Evolutionary conservation across 345 rosid genomes (phyloP).

Genomic region (Aethionema arabicum): DNA sequence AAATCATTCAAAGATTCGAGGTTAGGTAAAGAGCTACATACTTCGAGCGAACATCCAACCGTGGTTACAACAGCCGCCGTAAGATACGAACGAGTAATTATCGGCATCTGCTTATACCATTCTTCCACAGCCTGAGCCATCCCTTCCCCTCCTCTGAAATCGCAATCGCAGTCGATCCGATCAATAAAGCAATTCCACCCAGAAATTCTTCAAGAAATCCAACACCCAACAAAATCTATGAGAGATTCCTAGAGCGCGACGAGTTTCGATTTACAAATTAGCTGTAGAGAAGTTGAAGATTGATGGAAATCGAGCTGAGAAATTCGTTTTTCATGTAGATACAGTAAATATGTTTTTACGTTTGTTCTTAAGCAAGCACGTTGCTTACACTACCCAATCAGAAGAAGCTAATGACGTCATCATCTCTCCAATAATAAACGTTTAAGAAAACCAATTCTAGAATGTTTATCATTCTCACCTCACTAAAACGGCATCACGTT

Average conservation of each 20-base stretch:
- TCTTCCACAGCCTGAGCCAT: slow-evolving; percentile 99
- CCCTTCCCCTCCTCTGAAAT: neutral
- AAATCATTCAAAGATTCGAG: neutral
- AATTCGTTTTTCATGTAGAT: neutral
- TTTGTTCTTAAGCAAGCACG: slow-evolving; percentile 9
- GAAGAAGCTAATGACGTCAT: slow-evolving; percentile 2
- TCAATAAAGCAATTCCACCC: slow-evolving; percentile 13
- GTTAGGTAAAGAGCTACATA: slow-evolving; percentile 25
- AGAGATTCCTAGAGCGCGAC: slow-evolving; percentile 1
- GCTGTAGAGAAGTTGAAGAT: neutral
- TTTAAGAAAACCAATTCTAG: too few relatives aligned
- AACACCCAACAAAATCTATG: slow-evolving; percentile 1
- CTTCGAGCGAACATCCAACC: slow-evolving; percentile 96
- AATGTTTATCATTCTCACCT: too few relatives aligned
- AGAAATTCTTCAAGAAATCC: neutral
- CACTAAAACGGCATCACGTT: too few relatives aligned
- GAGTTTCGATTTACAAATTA: slow-evolving; percentile 10
- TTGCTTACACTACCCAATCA: neutral
- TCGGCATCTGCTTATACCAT: slow-evolving; percentile 99
- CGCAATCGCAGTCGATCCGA: slow-evolving; percentile 11
- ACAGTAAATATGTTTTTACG: neutral
- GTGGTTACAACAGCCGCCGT: slow-evolving; percentile 91
- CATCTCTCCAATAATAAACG: too few relatives aligned
- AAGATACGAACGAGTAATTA: slow-evolving; percentile 94
- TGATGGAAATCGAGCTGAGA: slow-evolving; percentile 18